These are phyloP conservation scores for Apiospora pterosperma DNA, from an alignment of 2,329 filamentous ascomycete species.

Conservation along the genomic window DNA sequence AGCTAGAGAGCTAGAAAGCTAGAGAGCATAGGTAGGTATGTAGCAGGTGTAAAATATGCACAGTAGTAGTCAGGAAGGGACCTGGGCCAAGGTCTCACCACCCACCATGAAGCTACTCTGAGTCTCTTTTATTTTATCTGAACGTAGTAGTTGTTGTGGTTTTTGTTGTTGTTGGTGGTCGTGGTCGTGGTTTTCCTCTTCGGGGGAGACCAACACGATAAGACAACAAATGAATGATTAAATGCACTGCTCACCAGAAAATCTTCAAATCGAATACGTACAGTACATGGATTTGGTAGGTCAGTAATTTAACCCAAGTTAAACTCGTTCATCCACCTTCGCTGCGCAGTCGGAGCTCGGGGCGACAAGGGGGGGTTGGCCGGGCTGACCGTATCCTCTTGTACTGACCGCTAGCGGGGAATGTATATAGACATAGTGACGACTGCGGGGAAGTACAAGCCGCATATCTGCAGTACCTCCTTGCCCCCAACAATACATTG, in stretches of 20 bases:
- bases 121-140: too few relatives aligned
- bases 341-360: neutral
- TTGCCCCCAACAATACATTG: neutral
- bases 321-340: neutral
- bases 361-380: neutral
- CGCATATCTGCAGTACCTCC: neutral
- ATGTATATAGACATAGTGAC: neutral
- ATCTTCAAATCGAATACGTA: neutral
- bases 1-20: neutral
- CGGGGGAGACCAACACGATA: neutral
- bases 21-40: neutral
- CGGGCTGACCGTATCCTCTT: neutral
- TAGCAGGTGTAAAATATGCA: too few relatives aligned
- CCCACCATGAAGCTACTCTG: neutral
- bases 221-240: neutral
- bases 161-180: neutral
- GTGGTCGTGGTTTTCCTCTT: neutral
- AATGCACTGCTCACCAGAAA: slow-evolving; percentile 1
- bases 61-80: too few relatives aligned
- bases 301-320: neutral
- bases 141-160: neutral
- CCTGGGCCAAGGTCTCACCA: neutral
- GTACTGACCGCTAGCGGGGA: neutral
- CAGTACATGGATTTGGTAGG: neutral
- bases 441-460: neutral